phyloP scores from a whole-genome alignment of 2,329 filamentous ascomycete genomes.

The Penicillium paneum region DNA sequence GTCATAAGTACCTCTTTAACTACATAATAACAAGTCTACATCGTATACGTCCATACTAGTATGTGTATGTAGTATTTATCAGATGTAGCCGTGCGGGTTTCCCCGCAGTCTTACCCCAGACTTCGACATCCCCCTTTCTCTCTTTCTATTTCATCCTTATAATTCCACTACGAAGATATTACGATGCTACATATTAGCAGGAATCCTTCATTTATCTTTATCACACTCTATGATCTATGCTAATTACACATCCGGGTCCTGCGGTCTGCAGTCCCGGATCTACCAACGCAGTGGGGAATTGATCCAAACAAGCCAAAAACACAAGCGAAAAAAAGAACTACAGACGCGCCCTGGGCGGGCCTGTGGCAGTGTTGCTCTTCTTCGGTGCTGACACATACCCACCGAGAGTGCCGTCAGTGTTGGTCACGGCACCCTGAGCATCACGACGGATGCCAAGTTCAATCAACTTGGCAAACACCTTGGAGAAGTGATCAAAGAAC shows the following conservation, averaged over 20 bases:
- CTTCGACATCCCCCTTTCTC: not conserved
- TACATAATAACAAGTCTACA: not conserved
- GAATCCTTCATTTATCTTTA: slow-evolving; percentile 2
- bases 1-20: not conserved
- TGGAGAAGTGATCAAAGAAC: slow-evolving; percentile 60
- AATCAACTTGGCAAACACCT: slow-evolving; percentile 59
- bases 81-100: not conserved
- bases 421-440: slow-evolving; percentile 50
- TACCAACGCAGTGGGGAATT: slow-evolving; percentile 20
- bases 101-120: slow-evolving; percentile 19
- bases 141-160: not conserved
- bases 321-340: slow-evolving; percentile 13
- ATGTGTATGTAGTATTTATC: too few relatives aligned
- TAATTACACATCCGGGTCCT: slow-evolving; percentile 18
- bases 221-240: slow-evolving; percentile 18
- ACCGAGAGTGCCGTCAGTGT: slow-evolving; percentile 57
- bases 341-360: slow-evolving; percentile 28
- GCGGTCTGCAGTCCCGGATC: slow-evolving; percentile 7
- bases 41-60: not conserved
- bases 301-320: slow-evolving; percentile 5
- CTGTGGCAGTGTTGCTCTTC: slow-evolving; percentile 47
- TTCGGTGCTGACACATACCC: slow-evolving; percentile 57
- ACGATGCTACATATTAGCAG: not conserved
- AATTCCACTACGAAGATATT: not conserved
- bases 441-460: slow-evolving; percentile 61